Evolutionary conservation across 1,139 yeast species (phyloP).

Genomic region (Yamadazyma songkhlaensis): DNA sequence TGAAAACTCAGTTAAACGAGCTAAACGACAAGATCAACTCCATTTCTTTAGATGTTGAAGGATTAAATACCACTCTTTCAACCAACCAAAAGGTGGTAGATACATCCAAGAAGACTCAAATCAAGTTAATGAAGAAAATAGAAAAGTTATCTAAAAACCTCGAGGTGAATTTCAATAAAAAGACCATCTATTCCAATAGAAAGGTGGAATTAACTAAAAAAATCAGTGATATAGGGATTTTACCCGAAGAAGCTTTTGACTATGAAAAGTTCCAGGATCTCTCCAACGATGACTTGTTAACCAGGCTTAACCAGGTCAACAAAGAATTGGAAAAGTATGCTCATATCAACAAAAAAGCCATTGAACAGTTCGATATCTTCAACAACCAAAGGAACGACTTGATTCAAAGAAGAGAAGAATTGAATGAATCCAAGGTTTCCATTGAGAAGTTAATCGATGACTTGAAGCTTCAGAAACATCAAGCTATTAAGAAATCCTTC

Average conservation of each 20-base stretch:
- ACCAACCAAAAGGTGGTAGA: conserved; percentile 40
- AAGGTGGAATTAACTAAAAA: conserved; percentile 71
- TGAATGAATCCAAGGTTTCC: conserved; percentile 67
- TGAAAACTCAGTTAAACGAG: conserved; percentile 22
- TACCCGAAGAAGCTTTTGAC: conserved; percentile 81
- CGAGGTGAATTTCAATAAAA: conserved; percentile 65
- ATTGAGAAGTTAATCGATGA: conserved; percentile 72
- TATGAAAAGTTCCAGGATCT: conserved; percentile 37
- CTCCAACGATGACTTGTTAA: conserved; percentile 53
- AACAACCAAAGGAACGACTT: conserved; percentile 71
- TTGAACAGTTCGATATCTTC: conserved; percentile 78
- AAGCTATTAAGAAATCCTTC: conserved; percentile 79
- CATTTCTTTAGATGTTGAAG: conserved; percentile 20
- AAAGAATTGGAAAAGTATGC: conserved; percentile 60
- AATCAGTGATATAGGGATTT: conserved; percentile 78
- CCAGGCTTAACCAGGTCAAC: conserved; percentile 55
- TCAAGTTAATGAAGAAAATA: conserved; percentile 49
- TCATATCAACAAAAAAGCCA: conserved; percentile 87
- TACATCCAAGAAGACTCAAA: conserved; percentile 57
- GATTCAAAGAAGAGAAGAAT: conserved; percentile 61
- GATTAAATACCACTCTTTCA: conserved; percentile 30
- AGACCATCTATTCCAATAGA: conserved; percentile 57
- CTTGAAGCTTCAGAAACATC: conserved; percentile 74
- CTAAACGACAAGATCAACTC: conserved; percentile 18
- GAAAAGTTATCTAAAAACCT: conserved; percentile 64